Percentiles rank a stretch among this genome's conserved stretches.
phyloP scores from a whole-genome alignment of 139 green algal species.

The Penium margaritaceum region DNA sequence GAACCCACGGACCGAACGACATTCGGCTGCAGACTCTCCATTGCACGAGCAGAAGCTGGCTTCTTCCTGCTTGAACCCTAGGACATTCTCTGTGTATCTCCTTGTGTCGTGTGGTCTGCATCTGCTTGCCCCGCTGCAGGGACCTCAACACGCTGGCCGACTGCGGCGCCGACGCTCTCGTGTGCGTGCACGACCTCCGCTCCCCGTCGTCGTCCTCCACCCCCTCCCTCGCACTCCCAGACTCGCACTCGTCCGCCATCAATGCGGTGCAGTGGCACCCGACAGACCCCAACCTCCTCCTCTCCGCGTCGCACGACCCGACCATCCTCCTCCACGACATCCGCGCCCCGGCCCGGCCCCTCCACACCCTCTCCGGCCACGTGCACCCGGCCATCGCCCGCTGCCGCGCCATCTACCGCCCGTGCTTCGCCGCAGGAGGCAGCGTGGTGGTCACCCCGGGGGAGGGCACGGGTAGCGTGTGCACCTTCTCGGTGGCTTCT shows the following conservation, averaged over 20 bases:
- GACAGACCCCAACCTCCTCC: conserved; percentile 13
- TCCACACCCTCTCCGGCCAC: conserved; percentile 25
- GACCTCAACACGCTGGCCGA: conserved; percentile 19
- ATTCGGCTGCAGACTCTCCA: no score
- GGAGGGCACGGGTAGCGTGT: conserved; percentile 12
- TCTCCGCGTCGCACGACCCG: conserved; percentile 34
- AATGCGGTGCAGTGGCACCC: conserved; percentile 38
- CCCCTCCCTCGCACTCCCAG: not conserved
- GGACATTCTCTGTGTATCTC: not conserved
- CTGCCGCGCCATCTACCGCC: conserved; percentile 28
- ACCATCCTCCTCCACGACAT: conserved; percentile 33
- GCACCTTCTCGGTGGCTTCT: conserved; percentile 28
- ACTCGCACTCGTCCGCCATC: conserved; percentile 12
- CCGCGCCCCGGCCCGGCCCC: conserved; percentile 6
- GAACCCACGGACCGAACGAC: no score
- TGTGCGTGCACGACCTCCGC: not conserved
- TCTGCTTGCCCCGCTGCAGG: conserved; percentile 1
- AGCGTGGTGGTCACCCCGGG: conserved; percentile 9
- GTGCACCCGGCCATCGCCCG: conserved; percentile 8
- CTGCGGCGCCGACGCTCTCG: conserved; percentile 17
- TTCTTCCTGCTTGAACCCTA: no score
- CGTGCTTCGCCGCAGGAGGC: conserved; percentile 2
- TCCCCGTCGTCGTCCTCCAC: conserved; percentile 15
- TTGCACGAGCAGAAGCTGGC: no score
- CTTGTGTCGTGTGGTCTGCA: not conserved